Base-by-base conservation (phyloP, 495 filamentous ascomycete species). In the Penicillium simplicissimum region DNA sequence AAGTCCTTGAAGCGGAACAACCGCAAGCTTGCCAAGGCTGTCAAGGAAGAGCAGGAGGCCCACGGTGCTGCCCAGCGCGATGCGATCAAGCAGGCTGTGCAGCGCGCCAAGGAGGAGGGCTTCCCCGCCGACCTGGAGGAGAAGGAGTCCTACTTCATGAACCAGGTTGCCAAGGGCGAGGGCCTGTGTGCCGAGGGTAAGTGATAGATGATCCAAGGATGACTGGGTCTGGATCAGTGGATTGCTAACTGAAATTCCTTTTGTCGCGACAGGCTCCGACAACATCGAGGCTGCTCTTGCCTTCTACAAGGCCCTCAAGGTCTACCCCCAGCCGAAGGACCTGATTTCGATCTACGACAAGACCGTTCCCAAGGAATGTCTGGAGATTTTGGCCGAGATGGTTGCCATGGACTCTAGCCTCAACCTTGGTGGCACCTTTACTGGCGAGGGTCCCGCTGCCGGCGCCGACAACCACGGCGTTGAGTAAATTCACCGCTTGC, bases 241-340 rank as follows among this genome's bases (percentile, higher is more conserved):
- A 10, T 21, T 49, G 33, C 42, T 42, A 53, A 59, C 36, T 40
- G 19, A 40, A 15, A 13, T 19, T n/a, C 38, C 10, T 49, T 59
- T 34, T 10, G 13, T 37, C 43, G 42, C 52, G 54, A 62, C 70
- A 95, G 91, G 88, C 62, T 76, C 85, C 59, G 85, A 89, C 66
- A 85, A 85, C 37, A 65, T 96, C 35, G 93, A 97, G 51, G 91
- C 96, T 51, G 93, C 96, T 28, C 81, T 98, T 55, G 89, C 88
- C 76, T 98, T 98, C 79, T 98, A 96, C 85, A 93, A 90, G 83
- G 95, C 95, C 40, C 83, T 98, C 67, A 98, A 98, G 83, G 95
- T 98, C 37, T 98, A 98, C 77, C 95, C 95, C 9, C 88, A 92
- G 63, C 95, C 95, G 8, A 84, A 87, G 68, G 95, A 97, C 69